A percentile compares a stretch with the other conserved stretches of the same genome.
phyloP scores from a whole-genome alignment of 2,329 filamentous ascomycete genomes.

The Microsporum ferrugineum region DNA sequence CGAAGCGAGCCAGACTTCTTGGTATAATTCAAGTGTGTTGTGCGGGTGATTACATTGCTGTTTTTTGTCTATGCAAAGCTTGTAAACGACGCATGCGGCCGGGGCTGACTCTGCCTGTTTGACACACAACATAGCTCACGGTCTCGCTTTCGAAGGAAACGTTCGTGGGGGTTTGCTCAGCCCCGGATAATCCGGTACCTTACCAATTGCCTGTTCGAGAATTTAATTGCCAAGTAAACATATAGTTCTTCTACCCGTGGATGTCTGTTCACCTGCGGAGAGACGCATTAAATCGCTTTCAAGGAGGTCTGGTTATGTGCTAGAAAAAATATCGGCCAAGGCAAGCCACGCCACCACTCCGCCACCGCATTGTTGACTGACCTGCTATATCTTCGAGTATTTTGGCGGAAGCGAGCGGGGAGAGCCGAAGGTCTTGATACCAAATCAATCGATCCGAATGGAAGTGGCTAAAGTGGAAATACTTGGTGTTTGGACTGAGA shows the following conservation, averaged over 20 bases:
- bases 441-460: background rate
- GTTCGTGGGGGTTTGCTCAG: background rate
- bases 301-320: background rate
- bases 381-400: background rate
- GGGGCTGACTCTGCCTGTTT: background rate
- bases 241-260: background rate
- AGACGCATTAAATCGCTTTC: background rate
- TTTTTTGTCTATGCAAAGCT: background rate
- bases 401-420: background rate
- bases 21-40: background rate
- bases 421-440: background rate
- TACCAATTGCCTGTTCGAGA: background rate
- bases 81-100: background rate
- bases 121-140: background rate
- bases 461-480: background rate
- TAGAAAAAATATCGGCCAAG: background rate
- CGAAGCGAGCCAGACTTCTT: background rate
- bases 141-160: background rate
- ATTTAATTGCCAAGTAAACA: background rate
- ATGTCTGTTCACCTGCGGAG: background rate
- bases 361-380: background rate
- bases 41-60: background rate
- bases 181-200: background rate
- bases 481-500: background rate
- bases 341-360: background rate